Evolutionary conservation across 352 stramenopile genomes (phyloP).

Genomic region (Pythium plurisporium): DNA sequence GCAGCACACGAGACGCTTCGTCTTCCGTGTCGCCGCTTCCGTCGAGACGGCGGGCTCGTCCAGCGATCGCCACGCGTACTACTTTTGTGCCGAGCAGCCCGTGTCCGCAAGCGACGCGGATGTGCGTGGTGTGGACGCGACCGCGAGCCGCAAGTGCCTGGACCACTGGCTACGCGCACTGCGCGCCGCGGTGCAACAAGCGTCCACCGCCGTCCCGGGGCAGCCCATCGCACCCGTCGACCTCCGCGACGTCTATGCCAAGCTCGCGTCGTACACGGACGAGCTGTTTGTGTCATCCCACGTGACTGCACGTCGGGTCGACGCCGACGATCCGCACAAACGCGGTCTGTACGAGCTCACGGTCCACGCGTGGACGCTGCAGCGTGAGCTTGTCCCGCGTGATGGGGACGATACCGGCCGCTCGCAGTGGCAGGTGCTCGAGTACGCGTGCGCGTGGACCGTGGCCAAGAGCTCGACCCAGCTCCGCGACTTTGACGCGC

Average conservation of each 20-base stretch:
- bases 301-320: slow-evolving; percentile 28
- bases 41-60: background rate
- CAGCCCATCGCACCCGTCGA: slow-evolving; percentile 16
- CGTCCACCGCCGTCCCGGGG: background rate
- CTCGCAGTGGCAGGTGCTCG: slow-evolving; percentile 47
- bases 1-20: slow-evolving; percentile 61
- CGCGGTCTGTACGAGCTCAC: slow-evolving; percentile 41
- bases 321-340: slow-evolving; percentile 21
- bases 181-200: slow-evolving; percentile 5
- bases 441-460: slow-evolving; percentile 59
- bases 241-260: slow-evolving; percentile 32
- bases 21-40: slow-evolving; percentile 57
- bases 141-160: slow-evolving; percentile 38
- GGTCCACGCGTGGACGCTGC: slow-evolving; percentile 57
- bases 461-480: slow-evolving; percentile 42
- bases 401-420: slow-evolving; percentile 13
- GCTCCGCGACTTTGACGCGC: slow-evolving; percentile 46
- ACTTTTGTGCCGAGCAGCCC: slow-evolving; percentile 47
- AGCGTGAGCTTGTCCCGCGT: slow-evolving; percentile 39
- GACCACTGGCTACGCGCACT: slow-evolving; percentile 52
- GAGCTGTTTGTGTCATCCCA: slow-evolving; percentile 44
- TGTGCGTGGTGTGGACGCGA: slow-evolving; percentile 16
- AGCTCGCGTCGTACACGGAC: slow-evolving; percentile 43
- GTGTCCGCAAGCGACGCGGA: background rate
- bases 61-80: slow-evolving; percentile 25